Conservation (phyloP, 176 grass and related monocot species). For the Phoenix dactylifera region DNA sequence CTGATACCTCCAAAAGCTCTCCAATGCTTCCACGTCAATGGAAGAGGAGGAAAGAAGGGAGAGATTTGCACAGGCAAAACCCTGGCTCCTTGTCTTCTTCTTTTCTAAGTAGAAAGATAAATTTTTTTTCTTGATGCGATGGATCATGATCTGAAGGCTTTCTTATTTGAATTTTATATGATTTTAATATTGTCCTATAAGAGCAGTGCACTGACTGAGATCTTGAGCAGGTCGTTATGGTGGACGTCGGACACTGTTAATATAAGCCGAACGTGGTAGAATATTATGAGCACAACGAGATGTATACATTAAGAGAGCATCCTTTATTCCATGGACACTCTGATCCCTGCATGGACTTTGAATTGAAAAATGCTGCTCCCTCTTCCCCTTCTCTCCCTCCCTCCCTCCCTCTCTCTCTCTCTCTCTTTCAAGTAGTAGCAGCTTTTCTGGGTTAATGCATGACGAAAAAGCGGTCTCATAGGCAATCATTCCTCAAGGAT, state of each 20-base stretch:
- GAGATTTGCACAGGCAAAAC: neutral
- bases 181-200: neutral
- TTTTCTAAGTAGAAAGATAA: no score
- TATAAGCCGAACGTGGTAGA: neutral
- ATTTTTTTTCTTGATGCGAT: no score
- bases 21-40: no score
- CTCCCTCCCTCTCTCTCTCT: slow-evolving; percentile 6
- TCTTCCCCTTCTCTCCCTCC: neutral
- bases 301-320: neutral
- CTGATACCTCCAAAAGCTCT: neutral
- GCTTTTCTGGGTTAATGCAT: neutral
- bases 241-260: neutral
- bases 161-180: no score
- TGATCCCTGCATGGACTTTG: neutral
- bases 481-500: neutral
- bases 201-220: neutral
- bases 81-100: neutral
- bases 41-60: no score
- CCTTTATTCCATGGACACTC: neutral
- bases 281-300: neutral
- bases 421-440: neutral
- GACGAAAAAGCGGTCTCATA: neutral
- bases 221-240: slow-evolving; percentile 2
- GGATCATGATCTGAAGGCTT: no score
- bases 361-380: neutral